Evolutionary conservation across 139 green algal species (phyloP), one percentile per base, ranked within the genome.

Genomic region (Eudorina sp.): DNA sequence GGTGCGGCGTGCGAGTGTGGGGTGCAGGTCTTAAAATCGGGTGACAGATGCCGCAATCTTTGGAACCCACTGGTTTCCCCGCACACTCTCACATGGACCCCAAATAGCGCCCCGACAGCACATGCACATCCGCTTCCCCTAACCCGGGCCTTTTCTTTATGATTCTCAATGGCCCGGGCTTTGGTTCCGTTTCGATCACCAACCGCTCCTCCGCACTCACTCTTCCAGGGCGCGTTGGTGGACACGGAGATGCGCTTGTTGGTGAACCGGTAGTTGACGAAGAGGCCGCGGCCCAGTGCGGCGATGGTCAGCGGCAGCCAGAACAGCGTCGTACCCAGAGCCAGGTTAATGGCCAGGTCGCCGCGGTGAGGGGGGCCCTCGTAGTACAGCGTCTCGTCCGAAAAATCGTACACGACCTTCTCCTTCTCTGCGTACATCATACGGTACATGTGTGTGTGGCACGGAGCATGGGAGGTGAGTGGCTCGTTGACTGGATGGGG

Each of bases 231-330:
- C 29, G 97, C 96, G 11, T 78, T 94, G 16, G 96, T 98, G 21
- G 87, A 93, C 29, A 97, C 94, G 25, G 87, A 94, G 29, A 99
- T 75, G 46, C 97, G 94, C 86, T 93, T 95, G 93, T 98, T 94
- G 13, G 96, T 98, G 90, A 99, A 96, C 31, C 89, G 89, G 93
- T 98, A 99, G 60, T 96, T 96, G n/a, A 99, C 94, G 83, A 98
- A 99, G 1, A 92, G 90, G 25, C 36, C 68, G n/a, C 97, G 93
- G 4, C 92, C 91, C 4, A 98, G 51, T 11, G 96, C 90, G 4
- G 95, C 96, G 69, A 96, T 68, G 5, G 95, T 97, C 25, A 99
- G 94, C 16, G 97, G 97, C 60, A 98, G 85, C 95, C 95, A 98
- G 9, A 98, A 72, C 25, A 98, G 90, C 2, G 96, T 98, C 48